phyloP scores from a whole-genome alignment of 768 basidiomycete genomes.

The Russula sp. region DNA sequence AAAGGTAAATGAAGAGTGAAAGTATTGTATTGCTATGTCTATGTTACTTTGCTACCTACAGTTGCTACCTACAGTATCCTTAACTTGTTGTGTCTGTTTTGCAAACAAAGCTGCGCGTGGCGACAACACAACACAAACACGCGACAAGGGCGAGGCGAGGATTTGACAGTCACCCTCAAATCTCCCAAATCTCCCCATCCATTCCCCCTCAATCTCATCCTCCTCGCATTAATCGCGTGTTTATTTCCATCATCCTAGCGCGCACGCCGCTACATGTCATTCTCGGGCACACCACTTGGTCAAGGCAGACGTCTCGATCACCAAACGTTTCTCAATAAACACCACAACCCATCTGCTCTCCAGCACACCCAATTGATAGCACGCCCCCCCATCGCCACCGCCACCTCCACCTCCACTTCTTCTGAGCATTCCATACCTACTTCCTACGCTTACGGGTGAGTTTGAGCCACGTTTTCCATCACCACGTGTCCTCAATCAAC shows the following conservation, averaged over 20 bases:
- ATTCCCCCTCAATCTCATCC: not conserved
- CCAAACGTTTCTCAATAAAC: conserved; percentile 65
- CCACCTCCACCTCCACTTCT: conserved; percentile 21
- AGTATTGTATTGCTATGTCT: not conserved
- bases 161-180: not conserved
- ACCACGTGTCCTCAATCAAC: conserved; percentile 20
- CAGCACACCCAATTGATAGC: conserved; percentile 26
- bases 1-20: not conserved
- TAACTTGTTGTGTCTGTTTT: not conserved
- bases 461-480: conserved; percentile 23
- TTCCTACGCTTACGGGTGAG: conserved; percentile 69
- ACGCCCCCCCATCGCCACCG: conserved; percentile 28
- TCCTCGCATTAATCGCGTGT: conserved; percentile 3
- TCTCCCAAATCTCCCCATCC: not conserved
- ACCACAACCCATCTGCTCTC: conserved; percentile 27
- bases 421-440: conserved; percentile 37
- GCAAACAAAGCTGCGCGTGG: conserved; percentile 12
- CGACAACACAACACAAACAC: conserved; percentile 11
- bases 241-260: conserved; percentile 9
- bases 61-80: too few species aligned
- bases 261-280: conserved; percentile 55
- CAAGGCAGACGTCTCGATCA: conserved; percentile 85
- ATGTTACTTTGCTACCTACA: too few species aligned
- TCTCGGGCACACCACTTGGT: conserved; percentile 75
- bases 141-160: conserved; percentile 13